phyloP scores from a whole-genome alignment of 2,329 filamentous ascomycete species.

The Clarireedia monteithiana region DNA sequence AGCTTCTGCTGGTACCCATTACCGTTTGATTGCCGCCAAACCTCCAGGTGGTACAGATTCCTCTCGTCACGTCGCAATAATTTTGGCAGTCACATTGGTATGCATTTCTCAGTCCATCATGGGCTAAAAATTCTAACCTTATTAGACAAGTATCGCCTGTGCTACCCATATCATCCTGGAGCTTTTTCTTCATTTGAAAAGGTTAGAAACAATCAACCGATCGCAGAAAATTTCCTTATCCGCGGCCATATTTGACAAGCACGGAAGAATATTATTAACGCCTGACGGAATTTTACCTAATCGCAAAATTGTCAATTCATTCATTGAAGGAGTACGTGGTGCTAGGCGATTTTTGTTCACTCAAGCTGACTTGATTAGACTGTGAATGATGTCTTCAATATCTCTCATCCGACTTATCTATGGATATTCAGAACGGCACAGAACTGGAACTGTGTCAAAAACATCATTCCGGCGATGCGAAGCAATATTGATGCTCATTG shows the following conservation, averaged over 20 bases:
- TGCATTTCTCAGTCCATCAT: neutral
- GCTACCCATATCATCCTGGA: conserved; percentile 47
- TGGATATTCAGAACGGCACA: conserved; percentile 80
- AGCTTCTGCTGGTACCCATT: conserved; percentile 62
- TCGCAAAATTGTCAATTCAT: conserved; percentile 72
- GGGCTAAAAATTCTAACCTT: neutral
- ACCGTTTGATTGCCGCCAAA: conserved; percentile 46
- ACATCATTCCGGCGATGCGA: conserved; percentile 65
- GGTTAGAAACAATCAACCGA: conserved; percentile 26
- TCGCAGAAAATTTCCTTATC: conserved; percentile 47
- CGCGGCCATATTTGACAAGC: conserved; percentile 58
- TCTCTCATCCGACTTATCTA: conserved; percentile 71
- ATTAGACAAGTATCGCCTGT: conserved; percentile 53
- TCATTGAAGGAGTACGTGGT: conserved; percentile 51
- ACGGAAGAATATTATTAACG: conserved; percentile 60
- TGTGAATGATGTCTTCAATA: conserved; percentile 67
- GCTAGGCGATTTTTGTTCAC: neutral
- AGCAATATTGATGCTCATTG: conserved; percentile 54
- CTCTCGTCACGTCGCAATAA: conserved; percentile 8
- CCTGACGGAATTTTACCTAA: conserved; percentile 62
- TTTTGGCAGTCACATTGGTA: conserved; percentile 21
- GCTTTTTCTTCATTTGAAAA: conserved; percentile 38
- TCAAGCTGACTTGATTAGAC: conserved; percentile 31
- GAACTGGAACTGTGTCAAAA: conserved; percentile 64
- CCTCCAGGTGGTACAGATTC: conserved; percentile 12